Evolutionary conservation across 805 yeast genomes (phyloP).

Genomic region (Zygoascus bituminiphila): DNA sequence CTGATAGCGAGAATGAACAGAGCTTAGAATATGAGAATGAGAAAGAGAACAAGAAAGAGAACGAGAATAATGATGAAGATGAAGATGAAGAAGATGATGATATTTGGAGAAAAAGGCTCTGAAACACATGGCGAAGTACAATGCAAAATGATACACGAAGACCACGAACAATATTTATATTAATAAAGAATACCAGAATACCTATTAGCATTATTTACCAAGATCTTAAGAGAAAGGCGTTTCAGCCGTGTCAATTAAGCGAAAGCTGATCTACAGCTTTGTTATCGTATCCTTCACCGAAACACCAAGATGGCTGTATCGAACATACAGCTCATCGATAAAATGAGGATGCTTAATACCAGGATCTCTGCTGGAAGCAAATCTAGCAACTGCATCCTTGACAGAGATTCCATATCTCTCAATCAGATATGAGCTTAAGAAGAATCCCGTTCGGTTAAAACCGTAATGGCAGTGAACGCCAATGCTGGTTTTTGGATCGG

Average conservation of each 20-base stretch:
- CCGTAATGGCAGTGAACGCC: slow-evolving; percentile 80
- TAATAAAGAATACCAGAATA: too few relatives aligned
- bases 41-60: neutral
- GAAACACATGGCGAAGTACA: too few relatives aligned
- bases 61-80: neutral
- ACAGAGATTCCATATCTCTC: slow-evolving; percentile 54
- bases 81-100: slow-evolving; percentile 9
- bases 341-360: slow-evolving; percentile 76
- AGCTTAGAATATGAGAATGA: neutral
- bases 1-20: neutral
- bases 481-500: slow-evolving; percentile 22
- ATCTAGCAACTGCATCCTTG: slow-evolving; percentile 54
- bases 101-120: slow-evolving; percentile 4
- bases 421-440: slow-evolving; percentile 60
- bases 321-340: slow-evolving; percentile 58
- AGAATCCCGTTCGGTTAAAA: slow-evolving; percentile 68
- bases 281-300: too few relatives aligned
- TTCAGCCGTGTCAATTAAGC: too few relatives aligned
- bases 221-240: too few relatives aligned
- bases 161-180: too few relatives aligned
- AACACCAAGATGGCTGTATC: slow-evolving; percentile 33
- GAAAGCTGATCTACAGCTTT: too few relatives aligned
- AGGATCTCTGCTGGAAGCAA: slow-evolving; percentile 49
- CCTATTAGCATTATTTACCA: too few relatives aligned
- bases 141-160: too few relatives aligned